Conservation (phyloP, 106 monocot genomes). For the Platanthera zijinensis region DNA sequence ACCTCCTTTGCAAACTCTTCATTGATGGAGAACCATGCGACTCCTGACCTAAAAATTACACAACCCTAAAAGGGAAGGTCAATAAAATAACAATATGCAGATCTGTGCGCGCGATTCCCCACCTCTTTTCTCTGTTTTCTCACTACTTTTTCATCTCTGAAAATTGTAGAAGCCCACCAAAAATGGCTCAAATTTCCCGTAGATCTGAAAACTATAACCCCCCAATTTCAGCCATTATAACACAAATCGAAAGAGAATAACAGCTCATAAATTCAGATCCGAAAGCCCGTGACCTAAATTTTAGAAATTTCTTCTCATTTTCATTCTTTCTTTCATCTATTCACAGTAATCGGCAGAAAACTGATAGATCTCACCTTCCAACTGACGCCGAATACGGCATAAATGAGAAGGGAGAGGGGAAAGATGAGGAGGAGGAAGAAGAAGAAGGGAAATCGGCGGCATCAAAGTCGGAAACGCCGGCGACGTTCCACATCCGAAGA, state of each 20-base stretch:
- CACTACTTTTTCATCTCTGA: too few species aligned
- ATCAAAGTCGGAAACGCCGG: conserved; percentile 4
- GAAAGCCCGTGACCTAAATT: not conserved
- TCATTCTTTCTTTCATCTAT: not conserved
- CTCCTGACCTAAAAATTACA: fast-evolving
- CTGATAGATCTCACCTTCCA: not conserved
- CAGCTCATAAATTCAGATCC: not conserved
- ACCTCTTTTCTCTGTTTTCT: too few species aligned
- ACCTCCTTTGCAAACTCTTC: too few species aligned
- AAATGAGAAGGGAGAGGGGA: not conserved
- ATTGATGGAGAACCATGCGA: too few species aligned
- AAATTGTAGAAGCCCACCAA: too few species aligned
- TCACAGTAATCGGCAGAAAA: not conserved
- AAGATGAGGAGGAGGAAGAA: not conserved
- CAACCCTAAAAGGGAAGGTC: fast-evolving
- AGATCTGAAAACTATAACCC: too few species aligned
- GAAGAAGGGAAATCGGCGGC: not conserved
- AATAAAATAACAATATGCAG: too few species aligned
- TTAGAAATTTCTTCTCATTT: not conserved
- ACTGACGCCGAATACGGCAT: not conserved
- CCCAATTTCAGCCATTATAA: not conserved
- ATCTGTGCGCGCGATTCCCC: too few species aligned
- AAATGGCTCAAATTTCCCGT: too few species aligned
- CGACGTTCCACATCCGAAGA: conserved; percentile 7
- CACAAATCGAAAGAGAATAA: not conserved